Base-by-base conservation (phyloP, 371 early-diverging fungal genomes). In the Mortierella sp. region DNA sequence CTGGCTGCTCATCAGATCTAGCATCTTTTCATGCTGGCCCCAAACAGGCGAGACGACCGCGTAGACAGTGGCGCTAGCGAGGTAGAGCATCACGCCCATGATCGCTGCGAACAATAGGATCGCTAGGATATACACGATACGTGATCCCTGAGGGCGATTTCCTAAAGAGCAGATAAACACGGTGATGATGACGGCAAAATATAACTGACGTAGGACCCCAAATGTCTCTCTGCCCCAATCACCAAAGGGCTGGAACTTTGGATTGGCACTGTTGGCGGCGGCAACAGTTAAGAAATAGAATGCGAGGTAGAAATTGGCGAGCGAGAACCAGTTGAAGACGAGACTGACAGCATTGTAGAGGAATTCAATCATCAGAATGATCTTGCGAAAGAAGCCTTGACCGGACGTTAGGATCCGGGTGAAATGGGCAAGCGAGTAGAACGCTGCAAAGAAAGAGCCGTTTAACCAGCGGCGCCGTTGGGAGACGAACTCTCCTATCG, bases 101-200 rank as follows among this genome's bases (percentile, higher is more conserved):
- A 93, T 85, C 50, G 87, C 34, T 0, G 91, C 88, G 72, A 93
- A 95, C 32, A 93, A 64, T 23, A 83, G 51, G 57, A 93, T 89
- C 46, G 81, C 81, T 11, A 82, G 43, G 3, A 86, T 80, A 73
- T 90, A 94, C 53, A 91, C 81, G 39, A 84, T 68, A 50, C 83
- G 86, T 27, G 88, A 87, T 23, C 92, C 93, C 78, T 92, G 63
- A n/a, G 68, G 92, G 9, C 93, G 83, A 80, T 95, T 95, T 42
- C 95, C 95, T 52, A 95, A 81, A 30, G 92, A 84, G 26, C 86
- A 78, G 54, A 95, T 85, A 65, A 95, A 92, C 50, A 89, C 84
- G 34, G 83, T 83, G 27, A 90, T 80, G 59, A 94, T 80, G 41
- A 89, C 82, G 43, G 84, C 65, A 27, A 90, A 65, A 73, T 94